Conservation (phyloP, 2,329 filamentous ascomycete species). For the Nothophoma quercina region DNA sequence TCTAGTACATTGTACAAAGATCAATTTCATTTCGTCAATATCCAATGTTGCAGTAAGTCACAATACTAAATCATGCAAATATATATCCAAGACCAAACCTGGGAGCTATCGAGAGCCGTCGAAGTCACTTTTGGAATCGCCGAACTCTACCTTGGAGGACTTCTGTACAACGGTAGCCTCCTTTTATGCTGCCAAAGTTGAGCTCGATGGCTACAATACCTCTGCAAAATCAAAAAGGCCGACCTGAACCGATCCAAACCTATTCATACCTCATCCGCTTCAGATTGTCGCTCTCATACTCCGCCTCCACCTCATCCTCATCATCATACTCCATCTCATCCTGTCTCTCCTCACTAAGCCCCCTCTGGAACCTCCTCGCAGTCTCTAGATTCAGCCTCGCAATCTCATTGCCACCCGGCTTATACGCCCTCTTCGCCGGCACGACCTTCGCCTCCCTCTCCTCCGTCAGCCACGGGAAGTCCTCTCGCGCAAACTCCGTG, state of each 20-base stretch:
- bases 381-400: slow-evolving; percentile 33
- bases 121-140: background rate
- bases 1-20: slow-evolving; percentile 36
- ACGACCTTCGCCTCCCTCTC: slow-evolving; percentile 7
- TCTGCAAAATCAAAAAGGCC: background rate
- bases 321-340: slow-evolving; percentile 20
- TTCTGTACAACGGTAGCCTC: too few species aligned
- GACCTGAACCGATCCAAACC: background rate
- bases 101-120: background rate
- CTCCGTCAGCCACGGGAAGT: slow-evolving; percentile 52
- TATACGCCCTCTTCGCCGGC: slow-evolving; percentile 27
- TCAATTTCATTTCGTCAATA: slow-evolving; percentile 28
- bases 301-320: slow-evolving; percentile 5
- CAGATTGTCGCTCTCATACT: background rate
- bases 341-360: slow-evolving; percentile 11
- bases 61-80: background rate
- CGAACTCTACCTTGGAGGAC: background rate
- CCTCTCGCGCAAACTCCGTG: slow-evolving; percentile 47
- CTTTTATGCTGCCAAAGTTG: background rate
- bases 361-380: slow-evolving; percentile 20
- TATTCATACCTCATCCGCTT: slow-evolving; percentile 17
- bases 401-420: slow-evolving; percentile 40
- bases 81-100: too few species aligned
- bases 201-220: background rate
- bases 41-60: slow-evolving; percentile 2